Conservation (phyloP, 192 early-diverging fungal genomes). For the Backusella mclennaniae region DNA sequence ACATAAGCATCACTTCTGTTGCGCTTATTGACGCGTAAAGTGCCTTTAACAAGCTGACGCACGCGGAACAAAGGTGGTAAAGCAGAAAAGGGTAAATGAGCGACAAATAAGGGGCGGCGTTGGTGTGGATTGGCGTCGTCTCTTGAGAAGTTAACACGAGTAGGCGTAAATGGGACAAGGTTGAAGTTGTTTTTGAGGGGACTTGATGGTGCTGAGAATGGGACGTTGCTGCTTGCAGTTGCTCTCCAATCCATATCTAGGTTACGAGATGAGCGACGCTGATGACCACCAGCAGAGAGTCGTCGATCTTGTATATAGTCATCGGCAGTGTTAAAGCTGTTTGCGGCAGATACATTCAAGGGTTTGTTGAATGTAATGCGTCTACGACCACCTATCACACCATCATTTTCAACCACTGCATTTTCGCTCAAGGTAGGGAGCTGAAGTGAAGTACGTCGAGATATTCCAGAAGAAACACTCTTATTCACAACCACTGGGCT, state of each 20-base stretch:
- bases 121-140: conserved; percentile 48
- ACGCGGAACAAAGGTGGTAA: conserved; percentile 47
- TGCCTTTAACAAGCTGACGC: conserved; percentile 63
- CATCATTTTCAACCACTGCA: conserved; percentile 10
- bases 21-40: conserved; percentile 82
- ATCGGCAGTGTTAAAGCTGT: conserved; percentile 9
- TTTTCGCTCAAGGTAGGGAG: conserved; percentile 14
- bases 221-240: not conserved
- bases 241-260: conserved; percentile 40
- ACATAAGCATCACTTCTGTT: conserved; percentile 88
- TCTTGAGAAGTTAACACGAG: conserved; percentile 40
- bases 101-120: conserved; percentile 51
- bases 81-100: conserved; percentile 54
- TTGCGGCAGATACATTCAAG: not conserved
- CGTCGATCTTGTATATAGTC: not conserved
- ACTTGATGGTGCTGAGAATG: conserved; percentile 10
- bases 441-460: conserved; percentile 16
- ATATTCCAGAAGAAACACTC: not conserved
- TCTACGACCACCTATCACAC: conserved; percentile 2
- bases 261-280: conserved; percentile 40
- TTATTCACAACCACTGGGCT: not conserved
- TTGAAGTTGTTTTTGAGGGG: conserved; percentile 23
- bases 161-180: conserved; percentile 41
- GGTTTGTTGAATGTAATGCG: not conserved
- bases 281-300: conserved; percentile 2